Evolutionary conservation across 2,329 filamentous ascomycete genomes (phyloP).

Genomic region (Aspergillus niger): DNA sequence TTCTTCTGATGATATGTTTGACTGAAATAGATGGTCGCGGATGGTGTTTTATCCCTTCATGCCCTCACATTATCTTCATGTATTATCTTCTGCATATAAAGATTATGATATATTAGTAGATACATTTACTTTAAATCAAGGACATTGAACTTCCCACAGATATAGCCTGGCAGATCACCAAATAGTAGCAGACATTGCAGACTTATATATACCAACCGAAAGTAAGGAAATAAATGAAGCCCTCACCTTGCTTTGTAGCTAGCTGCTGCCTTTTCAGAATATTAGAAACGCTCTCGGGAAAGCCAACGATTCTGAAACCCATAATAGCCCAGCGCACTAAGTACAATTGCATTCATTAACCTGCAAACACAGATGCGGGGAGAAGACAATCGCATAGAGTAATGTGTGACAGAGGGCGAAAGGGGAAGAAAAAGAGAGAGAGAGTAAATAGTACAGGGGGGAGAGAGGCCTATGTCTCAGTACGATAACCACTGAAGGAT

Average conservation of each 20-base stretch:
- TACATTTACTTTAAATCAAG: background rate
- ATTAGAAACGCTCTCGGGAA: too few relatives aligned
- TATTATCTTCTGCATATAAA: conserved; percentile 22
- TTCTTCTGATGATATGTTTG: conserved; percentile 12
- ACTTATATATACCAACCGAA: background rate
- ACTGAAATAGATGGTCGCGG: conserved; percentile 9
- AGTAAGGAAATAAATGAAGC: background rate
- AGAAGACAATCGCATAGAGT: too few relatives aligned
- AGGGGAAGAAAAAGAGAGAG: too few relatives aligned
- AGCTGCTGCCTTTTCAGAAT: too few relatives aligned
- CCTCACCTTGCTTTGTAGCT: background rate
- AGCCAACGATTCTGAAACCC: too few relatives aligned
- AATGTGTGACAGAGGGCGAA: too few relatives aligned
- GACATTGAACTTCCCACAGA: background rate
- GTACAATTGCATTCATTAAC: too few relatives aligned
- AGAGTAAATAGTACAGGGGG: too few relatives aligned
- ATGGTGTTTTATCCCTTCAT: background rate
- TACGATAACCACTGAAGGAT: too few relatives aligned
- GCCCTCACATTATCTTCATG: conserved; percentile 6
- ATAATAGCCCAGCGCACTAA: too few relatives aligned
- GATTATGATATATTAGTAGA: conserved; percentile 9
- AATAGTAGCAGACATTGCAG: background rate
- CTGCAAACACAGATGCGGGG: too few relatives aligned
- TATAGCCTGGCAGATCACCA: background rate
- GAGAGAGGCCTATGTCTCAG: too few relatives aligned